Percentiles rank a stretch among this genome's conserved stretches.
These are phyloP conservation scores for Angomonas deanei DNA, from an alignment of 208 protist species.

Conservation along the genomic window DNA sequence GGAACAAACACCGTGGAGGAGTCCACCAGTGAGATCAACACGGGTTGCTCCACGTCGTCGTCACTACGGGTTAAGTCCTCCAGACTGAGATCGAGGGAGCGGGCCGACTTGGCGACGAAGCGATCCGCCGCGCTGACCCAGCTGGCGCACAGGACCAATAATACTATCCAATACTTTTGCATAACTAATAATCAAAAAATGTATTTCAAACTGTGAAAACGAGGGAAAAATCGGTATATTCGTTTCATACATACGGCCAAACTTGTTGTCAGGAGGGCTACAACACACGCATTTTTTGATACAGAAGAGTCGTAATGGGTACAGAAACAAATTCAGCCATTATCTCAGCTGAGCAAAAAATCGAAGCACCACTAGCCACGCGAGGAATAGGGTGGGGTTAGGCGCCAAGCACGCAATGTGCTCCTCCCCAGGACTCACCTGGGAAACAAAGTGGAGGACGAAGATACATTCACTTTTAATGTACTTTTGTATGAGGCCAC, in stretches of 20 bases:
- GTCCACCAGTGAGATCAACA: slow-evolving; percentile 50
- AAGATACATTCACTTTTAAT: slow-evolving; percentile 43
- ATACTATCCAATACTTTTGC: too few species aligned
- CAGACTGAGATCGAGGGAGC: slow-evolving; percentile 34
- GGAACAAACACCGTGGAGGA: slow-evolving; percentile 1
- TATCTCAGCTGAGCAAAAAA: slow-evolving; percentile 60
- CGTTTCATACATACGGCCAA: too few species aligned
- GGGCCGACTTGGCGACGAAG: slow-evolving; percentile 15
- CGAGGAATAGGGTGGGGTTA: slow-evolving; percentile 38
- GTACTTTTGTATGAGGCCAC: slow-evolving; percentile 29
- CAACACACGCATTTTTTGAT: slow-evolving; percentile 4
- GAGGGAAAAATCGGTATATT: too few species aligned
- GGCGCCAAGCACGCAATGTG: slow-evolving; percentile 39
- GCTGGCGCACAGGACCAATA: too few species aligned
- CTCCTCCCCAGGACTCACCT: slow-evolving; percentile 34
- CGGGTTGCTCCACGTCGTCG: slow-evolving; percentile 19
- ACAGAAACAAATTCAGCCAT: too few species aligned
- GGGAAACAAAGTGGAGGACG: slow-evolving; percentile 45
- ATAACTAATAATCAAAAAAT: too few species aligned
- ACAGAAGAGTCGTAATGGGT: neutral
- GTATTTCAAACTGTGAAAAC: too few species aligned
- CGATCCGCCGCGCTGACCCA: neutral
- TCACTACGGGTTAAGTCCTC: slow-evolving; percentile 39
- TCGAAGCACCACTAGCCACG: slow-evolving; percentile 59
- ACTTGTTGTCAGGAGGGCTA: too few species aligned